Evolutionary conservation across 2,329 filamentous ascomycete genomes (phyloP).

Genomic region (Arthroderma uncinatum): DNA sequence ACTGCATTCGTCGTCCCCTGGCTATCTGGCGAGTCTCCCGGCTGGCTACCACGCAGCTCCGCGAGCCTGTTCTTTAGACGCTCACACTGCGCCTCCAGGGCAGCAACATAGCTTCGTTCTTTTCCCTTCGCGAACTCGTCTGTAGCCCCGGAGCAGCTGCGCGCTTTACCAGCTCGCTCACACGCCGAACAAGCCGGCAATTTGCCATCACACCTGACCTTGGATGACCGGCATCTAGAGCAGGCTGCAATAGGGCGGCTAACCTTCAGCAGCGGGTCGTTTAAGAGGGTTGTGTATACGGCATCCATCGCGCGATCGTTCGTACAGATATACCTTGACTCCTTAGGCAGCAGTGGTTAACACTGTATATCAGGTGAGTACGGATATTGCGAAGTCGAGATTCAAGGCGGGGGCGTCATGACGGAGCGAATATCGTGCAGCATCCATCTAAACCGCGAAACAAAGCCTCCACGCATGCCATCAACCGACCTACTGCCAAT

Average conservation of each 20-base stretch:
- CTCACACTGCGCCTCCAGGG: constrained; percentile 82
- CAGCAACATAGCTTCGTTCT: constrained; percentile 91
- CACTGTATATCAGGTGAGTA: not conserved
- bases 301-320: not conserved
- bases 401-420: not conserved
- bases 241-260: constrained; percentile 71
- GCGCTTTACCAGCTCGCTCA: constrained; percentile 76
- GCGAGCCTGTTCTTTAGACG: constrained; percentile 67
- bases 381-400: not conserved
- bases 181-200: constrained; percentile 90
- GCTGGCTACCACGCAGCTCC: constrained; percentile 24
- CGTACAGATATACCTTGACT: not conserved
- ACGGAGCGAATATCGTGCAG: not conserved
- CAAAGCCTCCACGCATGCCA: not conserved
- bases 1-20: not conserved
- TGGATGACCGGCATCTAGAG: constrained; percentile 74
- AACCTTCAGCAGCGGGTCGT: constrained; percentile 42
- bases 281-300: constrained; percentile 21
- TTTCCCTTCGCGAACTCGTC: constrained; percentile 94
- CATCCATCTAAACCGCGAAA: not conserved
- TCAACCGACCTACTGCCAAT: not conserved
- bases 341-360: not conserved
- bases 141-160: constrained; percentile 84
- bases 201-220: constrained; percentile 97
- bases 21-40: not conserved